Evolutionary conservation across 2,329 filamentous ascomycete species (phyloP).

Genomic region (Epichloe brachyelytri): DNA sequence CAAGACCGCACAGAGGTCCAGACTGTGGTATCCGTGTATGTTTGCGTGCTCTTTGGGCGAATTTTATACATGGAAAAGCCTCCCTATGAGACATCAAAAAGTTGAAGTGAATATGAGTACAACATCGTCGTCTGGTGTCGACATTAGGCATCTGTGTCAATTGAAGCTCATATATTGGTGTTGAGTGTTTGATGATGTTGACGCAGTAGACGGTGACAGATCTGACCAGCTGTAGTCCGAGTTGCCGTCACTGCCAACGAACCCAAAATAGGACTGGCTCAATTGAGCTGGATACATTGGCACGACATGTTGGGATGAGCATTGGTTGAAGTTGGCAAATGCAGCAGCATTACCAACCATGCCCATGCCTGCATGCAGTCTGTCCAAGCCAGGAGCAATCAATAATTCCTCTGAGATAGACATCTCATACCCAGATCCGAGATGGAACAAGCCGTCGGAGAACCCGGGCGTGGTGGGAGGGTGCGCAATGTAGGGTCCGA

Average conservation of each 20-base stretch:
- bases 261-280: conserved; percentile 27
- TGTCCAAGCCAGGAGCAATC: conserved; percentile 32
- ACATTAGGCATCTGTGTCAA: conserved; percentile 5
- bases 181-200: conserved; percentile 18
- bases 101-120: background rate
- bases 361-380: conserved; percentile 34
- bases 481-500: conserved; percentile 36
- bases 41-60: background rate
- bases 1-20: background rate
- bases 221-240: conserved; percentile 40
- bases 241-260: conserved; percentile 20
- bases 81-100: background rate
- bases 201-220: conserved; percentile 23
- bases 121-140: background rate
- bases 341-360: conserved; percentile 26
- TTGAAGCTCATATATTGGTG: conserved; percentile 12
- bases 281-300: conserved; percentile 19
- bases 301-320: conserved; percentile 23
- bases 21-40: background rate
- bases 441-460: conserved; percentile 26
- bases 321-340: conserved; percentile 31
- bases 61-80: background rate
- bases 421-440: conserved; percentile 27
- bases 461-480: conserved; percentile 39
- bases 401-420: conserved; percentile 34